These are phyloP conservation scores for Plantago rigida DNA, from an alignment of 305 asterid genomes.

Conservation along the genomic window DNA sequence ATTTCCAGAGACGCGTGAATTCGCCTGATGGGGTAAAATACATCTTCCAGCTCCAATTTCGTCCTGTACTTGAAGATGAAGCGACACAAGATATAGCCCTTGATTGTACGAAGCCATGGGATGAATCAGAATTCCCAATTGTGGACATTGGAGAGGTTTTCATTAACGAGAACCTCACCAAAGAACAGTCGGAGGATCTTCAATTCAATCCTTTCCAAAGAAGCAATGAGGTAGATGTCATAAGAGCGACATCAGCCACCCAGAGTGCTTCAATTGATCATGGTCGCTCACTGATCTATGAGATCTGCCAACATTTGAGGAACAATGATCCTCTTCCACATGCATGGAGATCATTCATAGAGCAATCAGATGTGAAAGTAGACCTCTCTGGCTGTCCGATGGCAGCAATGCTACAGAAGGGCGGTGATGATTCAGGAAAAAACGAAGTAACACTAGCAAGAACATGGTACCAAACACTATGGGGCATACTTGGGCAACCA, in stretches of 20 bases:
- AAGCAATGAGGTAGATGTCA: constrained; percentile 60
- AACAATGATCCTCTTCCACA: constrained; percentile 68
- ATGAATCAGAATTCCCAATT: constrained; percentile 48
- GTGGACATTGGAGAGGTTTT: constrained; percentile 62
- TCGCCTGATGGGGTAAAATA: constrained; percentile 52
- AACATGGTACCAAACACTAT: constrained; percentile 47
- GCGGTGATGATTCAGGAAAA: constrained; percentile 12
- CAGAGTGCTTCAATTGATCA: constrained; percentile 90
- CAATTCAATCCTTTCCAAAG: constrained; percentile 69
- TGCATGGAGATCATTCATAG: constrained; percentile 70
- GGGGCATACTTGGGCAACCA: constrained; percentile 60
- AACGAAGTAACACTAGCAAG: constrained; percentile 49
- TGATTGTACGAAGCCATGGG: constrained; percentile 83
- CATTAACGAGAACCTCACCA: constrained; percentile 44
- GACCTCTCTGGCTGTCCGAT: constrained; percentile 77
- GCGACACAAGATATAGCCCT: constrained; percentile 44
- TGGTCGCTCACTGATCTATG: constrained; percentile 71
- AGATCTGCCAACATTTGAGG: constrained; percentile 71
- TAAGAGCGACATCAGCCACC: constrained; percentile 64
- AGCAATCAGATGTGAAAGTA: constrained; percentile 72
- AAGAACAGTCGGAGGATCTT: constrained; percentile 54
- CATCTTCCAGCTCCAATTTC: constrained; percentile 61
- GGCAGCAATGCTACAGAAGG: constrained; percentile 34
- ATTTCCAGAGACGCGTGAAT: constrained; percentile 54
- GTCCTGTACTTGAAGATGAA: constrained; percentile 49